phyloP scores from a whole-genome alignment of 1,139 yeast species.

The Kodamaea ohmeri region DNA sequence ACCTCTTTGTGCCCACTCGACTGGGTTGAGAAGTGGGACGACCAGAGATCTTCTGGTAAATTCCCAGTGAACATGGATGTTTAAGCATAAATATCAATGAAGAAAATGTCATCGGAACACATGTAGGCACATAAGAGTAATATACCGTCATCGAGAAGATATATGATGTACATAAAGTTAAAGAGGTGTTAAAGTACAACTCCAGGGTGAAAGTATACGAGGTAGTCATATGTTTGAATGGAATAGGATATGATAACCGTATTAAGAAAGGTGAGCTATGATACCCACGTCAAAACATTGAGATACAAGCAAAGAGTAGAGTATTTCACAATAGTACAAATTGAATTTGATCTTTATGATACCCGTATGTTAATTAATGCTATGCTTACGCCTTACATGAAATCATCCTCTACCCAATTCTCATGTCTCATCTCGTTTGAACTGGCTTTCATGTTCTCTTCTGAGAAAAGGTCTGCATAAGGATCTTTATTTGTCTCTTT shows the following conservation, averaged over 20 bases:
- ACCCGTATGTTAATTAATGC: too few species aligned
- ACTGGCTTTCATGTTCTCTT: constrained; percentile 44
- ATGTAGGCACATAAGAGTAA: background rate
- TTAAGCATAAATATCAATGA: constrained; percentile 8
- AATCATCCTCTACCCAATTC: constrained; percentile 66
- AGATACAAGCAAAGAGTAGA: too few species aligned
- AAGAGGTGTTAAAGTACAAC: too few species aligned
- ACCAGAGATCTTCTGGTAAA: constrained; percentile 71
- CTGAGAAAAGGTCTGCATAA: constrained; percentile 57
- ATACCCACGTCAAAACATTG: too few species aligned
- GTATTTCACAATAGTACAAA: too few species aligned
- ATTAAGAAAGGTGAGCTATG: too few species aligned
- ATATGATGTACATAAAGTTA: too few species aligned
- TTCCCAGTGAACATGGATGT: constrained; percentile 36
- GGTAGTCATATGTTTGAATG: background rate
- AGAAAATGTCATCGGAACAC: constrained; percentile 1
- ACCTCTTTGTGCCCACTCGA: constrained; percentile 87
- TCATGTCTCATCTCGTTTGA: constrained; percentile 56
- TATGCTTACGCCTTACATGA: constrained; percentile 29
- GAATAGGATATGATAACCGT: background rate
- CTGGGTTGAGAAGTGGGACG: constrained; percentile 96
- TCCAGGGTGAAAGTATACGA: too few species aligned
- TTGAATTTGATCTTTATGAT: too few species aligned
- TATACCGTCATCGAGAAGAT: too few species aligned
- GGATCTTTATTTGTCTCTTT: constrained; percentile 42